Conservation (phyloP, 2,329 filamentous ascomycete species). For the Blastomyces silverae region DNA sequence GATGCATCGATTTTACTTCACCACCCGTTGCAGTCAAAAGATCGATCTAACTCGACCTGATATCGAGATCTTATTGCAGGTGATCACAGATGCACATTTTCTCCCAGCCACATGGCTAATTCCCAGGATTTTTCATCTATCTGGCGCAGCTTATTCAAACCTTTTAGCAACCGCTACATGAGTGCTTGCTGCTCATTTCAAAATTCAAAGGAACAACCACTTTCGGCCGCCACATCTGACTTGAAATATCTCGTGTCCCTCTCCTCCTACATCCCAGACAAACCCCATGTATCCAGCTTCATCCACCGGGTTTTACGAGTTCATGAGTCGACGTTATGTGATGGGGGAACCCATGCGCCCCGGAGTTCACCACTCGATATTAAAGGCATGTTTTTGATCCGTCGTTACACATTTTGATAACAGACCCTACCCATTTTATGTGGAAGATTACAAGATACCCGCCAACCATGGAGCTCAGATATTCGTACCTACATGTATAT, state of each 20-base stretch:
- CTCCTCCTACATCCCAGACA: background rate
- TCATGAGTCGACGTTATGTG: background rate
- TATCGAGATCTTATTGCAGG: too few relatives aligned
- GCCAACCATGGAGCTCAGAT: background rate
- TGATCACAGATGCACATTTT: too few relatives aligned
- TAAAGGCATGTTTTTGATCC: background rate
- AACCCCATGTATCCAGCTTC: background rate
- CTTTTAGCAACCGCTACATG: background rate
- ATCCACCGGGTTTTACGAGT: background rate
- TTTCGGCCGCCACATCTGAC: background rate
- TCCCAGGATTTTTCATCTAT: background rate
- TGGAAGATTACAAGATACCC: background rate
- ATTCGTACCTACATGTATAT: background rate
- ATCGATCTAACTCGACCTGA: background rate
- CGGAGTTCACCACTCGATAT: background rate
- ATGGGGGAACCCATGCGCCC: background rate
- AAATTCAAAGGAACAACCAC: background rate
- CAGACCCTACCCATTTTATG: background rate
- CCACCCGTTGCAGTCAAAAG: background rate
- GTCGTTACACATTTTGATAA: background rate
- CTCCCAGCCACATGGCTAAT: too few relatives aligned
- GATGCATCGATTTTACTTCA: background rate
- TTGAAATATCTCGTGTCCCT: background rate
- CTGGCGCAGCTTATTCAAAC: background rate
- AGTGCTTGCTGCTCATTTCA: background rate